phyloP scores from a whole-genome alignment of 441 rosid genomes.

The Rhodomyrtus psidioides region DNA sequence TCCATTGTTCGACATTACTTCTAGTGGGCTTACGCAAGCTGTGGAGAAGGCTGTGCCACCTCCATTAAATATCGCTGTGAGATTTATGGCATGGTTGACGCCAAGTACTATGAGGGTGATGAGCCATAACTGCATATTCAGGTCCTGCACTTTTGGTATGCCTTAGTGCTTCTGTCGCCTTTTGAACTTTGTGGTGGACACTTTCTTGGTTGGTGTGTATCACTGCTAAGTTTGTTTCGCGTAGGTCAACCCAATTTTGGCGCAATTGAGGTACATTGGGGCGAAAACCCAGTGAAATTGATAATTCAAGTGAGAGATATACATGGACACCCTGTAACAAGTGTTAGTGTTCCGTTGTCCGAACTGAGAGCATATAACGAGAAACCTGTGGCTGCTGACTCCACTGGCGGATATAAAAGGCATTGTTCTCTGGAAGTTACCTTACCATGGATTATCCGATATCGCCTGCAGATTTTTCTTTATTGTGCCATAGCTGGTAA shows the following conservation, averaged over 20 bases:
- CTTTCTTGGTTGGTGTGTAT: background rate
- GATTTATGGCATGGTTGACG: conserved; percentile 64
- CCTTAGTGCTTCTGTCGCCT: background rate
- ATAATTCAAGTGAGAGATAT: conserved; percentile 56
- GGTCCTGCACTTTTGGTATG: conserved; percentile 74
- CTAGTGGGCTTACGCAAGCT: conserved; percentile 87
- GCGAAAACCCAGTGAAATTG: conserved; percentile 42
- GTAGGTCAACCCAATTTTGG: conserved; percentile 84
- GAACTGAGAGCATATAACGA: conserved; percentile 37
- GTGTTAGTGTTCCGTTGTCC: conserved; percentile 39
- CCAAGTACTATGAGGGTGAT: conserved; percentile 80
- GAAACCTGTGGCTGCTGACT: conserved; percentile 1
- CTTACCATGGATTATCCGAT: conserved; percentile 53
- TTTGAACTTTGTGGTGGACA: background rate
- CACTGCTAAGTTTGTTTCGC: background rate
- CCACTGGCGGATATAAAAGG: conserved; percentile 25
- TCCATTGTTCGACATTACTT: conserved; percentile 75
- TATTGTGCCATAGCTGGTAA: conserved; percentile 43
- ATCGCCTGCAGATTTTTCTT: conserved; percentile 53
- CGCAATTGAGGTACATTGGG: conserved; percentile 69
- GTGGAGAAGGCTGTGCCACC: conserved; percentile 59
- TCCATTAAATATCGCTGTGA: conserved; percentile 39
- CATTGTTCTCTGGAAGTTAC: conserved; percentile 58
- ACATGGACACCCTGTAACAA: conserved; percentile 38
- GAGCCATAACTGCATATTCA: conserved; percentile 42